These are phyloP conservation scores for Phaeosphaeria sp. DNA, from an alignment of 2,329 filamentous ascomycete species.

Conservation along the genomic window DNA sequence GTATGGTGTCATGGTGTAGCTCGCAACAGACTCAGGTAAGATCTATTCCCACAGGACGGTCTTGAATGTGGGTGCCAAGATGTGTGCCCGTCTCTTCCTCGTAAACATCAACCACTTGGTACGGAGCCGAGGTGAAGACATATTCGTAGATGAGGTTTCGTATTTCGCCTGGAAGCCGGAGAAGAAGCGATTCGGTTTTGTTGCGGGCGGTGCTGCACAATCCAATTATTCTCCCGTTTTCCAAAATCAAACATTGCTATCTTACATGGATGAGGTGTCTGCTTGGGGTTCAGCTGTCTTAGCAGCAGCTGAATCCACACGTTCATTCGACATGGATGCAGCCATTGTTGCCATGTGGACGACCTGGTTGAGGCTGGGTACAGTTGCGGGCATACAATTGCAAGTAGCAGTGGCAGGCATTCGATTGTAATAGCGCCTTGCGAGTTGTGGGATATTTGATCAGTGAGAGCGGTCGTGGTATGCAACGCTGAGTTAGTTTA, in stretches of 20 bases:
- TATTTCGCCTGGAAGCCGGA: constrained; percentile 2
- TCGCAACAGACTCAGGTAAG: constrained; percentile 16
- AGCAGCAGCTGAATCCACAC: neutral
- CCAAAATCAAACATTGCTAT: neutral
- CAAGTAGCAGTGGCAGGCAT: too few species aligned
- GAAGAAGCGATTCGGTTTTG: neutral
- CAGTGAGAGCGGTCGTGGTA: too few species aligned
- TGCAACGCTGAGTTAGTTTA: neutral
- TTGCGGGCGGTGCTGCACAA: neutral
- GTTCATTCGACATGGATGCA: neutral
- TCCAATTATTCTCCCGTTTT: neutral
- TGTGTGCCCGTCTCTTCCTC: too few species aligned
- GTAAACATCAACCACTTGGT: too few species aligned
- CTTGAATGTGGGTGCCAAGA: neutral
- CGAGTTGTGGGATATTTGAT: too few species aligned
- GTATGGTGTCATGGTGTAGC: constrained; percentile 10
- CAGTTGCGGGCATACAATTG: too few species aligned
- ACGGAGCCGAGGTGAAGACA: neutral
- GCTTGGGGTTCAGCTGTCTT: neutral
- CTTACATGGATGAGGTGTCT: neutral
- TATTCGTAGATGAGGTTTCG: constrained; percentile 4
- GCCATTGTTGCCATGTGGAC: neutral
- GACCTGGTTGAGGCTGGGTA: too few species aligned
- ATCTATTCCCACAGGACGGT: neutral
- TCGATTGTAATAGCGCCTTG: too few species aligned